Base-by-base conservation (phyloP, 2,329 filamentous ascomycete species). In the Sodiomyces alkalinus region DNA sequence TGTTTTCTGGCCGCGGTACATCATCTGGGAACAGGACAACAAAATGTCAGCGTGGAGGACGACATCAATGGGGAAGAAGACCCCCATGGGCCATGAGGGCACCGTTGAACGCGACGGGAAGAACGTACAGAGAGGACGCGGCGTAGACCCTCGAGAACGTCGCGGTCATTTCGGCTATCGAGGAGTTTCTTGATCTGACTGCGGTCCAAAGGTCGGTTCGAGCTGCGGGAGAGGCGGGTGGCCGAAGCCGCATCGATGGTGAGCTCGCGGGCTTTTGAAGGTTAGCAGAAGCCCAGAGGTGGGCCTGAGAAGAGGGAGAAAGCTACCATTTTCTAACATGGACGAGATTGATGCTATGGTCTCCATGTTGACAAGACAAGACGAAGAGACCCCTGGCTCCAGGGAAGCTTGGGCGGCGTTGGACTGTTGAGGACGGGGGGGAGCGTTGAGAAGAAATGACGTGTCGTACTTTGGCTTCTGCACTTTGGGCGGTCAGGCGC, bases 241-340 rank as follows among this genome's bases (percentile, higher is more conserved):
- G 85, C 82, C 53, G 86, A 82, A 44, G 90, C 87, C 41, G 90
- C 90, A 68, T 98, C 90, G 56, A 98, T 74, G 32, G 90, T 98
- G 49, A 98, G 76, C 58, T 96, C 90, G 56, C 90, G 80, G 49
- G 90, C 90, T 93, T 58, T 24, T 29, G 28, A 27, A 17, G 31
- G 29, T 42, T 31, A 38, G 37, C 36, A 20, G 29, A 28, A 27
- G 34, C 25, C 28, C 31, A 34, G 27, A 27, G 28, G 33, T 24
- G 29, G 32, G 32, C 18, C n/a, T n/a, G 28, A 15, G 23, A 29
- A 28, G 13, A 20, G 18, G 16, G 26, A 17, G 16, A 9, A 9
- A 43, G 68, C 46, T 66, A 92, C 87, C 85, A 57, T 80, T 90
- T 64, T 96, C 90, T 53, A 98, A 76, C 58, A 96, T 72, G 51